Conservation (phyloP, 305 asterid genomes). For the Rubia balearica region DNA sequence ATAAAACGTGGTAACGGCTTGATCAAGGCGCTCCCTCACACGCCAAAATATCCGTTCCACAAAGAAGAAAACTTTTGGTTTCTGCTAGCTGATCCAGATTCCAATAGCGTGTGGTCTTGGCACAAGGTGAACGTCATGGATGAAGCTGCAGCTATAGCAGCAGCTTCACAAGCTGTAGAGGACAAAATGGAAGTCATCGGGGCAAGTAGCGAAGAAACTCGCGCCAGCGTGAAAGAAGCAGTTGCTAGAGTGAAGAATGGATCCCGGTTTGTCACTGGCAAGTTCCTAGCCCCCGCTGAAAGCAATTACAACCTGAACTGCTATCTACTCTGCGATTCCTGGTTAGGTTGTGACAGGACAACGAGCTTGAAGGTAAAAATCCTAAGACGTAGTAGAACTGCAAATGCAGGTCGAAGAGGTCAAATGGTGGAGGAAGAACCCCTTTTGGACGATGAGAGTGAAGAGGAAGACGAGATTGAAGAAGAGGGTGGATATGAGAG, state of each 20-base stretch:
- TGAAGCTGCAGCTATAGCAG: slow-evolving; percentile 49
- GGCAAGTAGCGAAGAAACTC: slow-evolving; percentile 47
- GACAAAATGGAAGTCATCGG: slow-evolving; percentile 66
- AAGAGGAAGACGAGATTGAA: slow-evolving; percentile 54
- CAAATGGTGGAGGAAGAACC: slow-evolving; percentile 33
- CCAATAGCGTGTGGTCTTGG: slow-evolving; percentile 73
- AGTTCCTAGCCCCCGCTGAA: slow-evolving; percentile 59
- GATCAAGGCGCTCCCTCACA: slow-evolving; percentile 60
- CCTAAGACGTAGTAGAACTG: slow-evolving; percentile 56
- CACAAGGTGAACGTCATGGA: slow-evolving; percentile 67
- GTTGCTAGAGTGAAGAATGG: slow-evolving; percentile 61
- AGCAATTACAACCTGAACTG: slow-evolving; percentile 71
- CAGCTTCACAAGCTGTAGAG: slow-evolving; percentile 58
- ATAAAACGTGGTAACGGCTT: slow-evolving; percentile 71
- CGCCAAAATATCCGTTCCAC: slow-evolving; percentile 68
- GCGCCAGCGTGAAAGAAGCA: slow-evolving; percentile 56
- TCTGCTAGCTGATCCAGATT: slow-evolving; percentile 62
- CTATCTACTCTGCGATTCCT: slow-evolving; percentile 66
- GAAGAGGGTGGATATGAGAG: slow-evolving; percentile 51
- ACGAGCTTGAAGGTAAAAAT: slow-evolving; percentile 51
- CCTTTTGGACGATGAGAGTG: slow-evolving; percentile 31
- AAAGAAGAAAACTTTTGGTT: slow-evolving; percentile 93
- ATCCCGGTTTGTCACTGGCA: slow-evolving; percentile 62
- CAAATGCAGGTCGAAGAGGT: slow-evolving; percentile 60
- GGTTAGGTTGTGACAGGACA: slow-evolving; percentile 75